phyloP scores from a whole-genome alignment of 164 flowering plant genomes.

The Aristolochia contorta region DNA sequence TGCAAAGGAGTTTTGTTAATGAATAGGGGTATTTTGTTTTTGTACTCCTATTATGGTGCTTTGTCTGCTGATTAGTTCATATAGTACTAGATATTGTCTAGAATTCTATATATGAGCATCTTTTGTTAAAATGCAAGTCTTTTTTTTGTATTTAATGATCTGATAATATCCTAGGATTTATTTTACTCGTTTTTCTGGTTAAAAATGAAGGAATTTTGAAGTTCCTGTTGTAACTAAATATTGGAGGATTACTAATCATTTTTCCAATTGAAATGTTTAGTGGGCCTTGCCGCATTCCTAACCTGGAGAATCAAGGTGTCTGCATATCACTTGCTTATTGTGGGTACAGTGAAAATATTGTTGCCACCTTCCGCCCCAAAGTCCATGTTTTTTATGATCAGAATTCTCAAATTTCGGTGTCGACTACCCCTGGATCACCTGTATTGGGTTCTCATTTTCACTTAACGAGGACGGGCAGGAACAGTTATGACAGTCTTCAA shows the following conservation, averaged over 20 bases:
- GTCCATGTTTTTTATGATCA: slow-evolving; percentile 22
- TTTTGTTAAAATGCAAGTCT: no score
- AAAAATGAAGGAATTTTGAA: no score
- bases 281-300: slow-evolving; percentile 58
- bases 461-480: slow-evolving; percentile 26
- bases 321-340: slow-evolving; percentile 81
- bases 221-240: not conserved
- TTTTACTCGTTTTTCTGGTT: no score
- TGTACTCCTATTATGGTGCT: no score
- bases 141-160: no score
- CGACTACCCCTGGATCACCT: slow-evolving; percentile 28
- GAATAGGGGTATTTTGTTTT: no score
- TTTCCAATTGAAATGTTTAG: slow-evolving; percentile 14
- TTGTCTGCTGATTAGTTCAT: no score
- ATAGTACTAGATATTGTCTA: no score
- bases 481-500: slow-evolving; percentile 31
- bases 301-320: slow-evolving; percentile 63
- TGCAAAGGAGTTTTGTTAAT: no score
- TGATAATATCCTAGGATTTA: no score
- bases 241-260: slow-evolving; percentile 2
- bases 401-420: slow-evolving; percentile 39
- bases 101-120: no score
- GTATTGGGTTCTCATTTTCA: slow-evolving; percentile 50
- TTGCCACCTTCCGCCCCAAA: slow-evolving; percentile 79
- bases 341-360: slow-evolving; percentile 40